Evolutionary conservation across 495 filamentous ascomycete species (phyloP).

Genomic region (Echria macrotheca): DNA sequence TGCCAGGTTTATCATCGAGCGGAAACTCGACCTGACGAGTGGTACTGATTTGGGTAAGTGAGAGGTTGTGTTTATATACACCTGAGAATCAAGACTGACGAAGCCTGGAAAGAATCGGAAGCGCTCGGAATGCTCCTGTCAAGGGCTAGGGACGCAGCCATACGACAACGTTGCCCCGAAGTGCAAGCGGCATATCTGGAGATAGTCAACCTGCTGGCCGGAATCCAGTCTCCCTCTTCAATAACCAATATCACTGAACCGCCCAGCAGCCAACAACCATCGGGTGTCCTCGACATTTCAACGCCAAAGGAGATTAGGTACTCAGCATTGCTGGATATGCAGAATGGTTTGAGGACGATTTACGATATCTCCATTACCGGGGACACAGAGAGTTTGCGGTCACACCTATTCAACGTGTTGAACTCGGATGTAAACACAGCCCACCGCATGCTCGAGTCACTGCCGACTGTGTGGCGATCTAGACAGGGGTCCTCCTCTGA

Average conservation of each 20-base stretch:
- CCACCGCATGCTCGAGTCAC: constrained; percentile 23
- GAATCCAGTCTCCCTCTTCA: constrained; percentile 16
- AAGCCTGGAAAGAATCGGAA: too few relatives aligned
- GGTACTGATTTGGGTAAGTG: constrained; percentile 30
- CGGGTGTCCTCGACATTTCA: too few relatives aligned
- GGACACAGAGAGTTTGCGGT: constrained; percentile 13
- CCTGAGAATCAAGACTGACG: too few relatives aligned
- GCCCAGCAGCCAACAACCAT: too few relatives aligned
- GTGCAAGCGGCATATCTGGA: constrained; percentile 38
- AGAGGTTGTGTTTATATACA: too few relatives aligned
- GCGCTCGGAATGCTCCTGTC: too few relatives aligned
- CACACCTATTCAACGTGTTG: constrained; percentile 12
- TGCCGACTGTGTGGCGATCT: constrained; percentile 24
- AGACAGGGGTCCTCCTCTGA: not conserved
- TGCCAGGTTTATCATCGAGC: constrained; percentile 46
- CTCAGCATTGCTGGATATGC: constrained; percentile 23
- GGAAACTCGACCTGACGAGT: constrained; percentile 35
- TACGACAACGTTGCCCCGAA: constrained; percentile 34
- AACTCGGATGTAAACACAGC: constrained; percentile 26
- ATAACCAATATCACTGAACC: not conserved
- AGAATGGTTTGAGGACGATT: constrained; percentile 15
- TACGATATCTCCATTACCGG: constrained; percentile 14
- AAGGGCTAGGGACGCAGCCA: too few relatives aligned
- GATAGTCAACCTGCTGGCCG: constrained; percentile 34
- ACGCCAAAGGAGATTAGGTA: not conserved